These are phyloP conservation scores for Cucumis hystrix DNA, from an alignment of 306 rosid species.

Conservation along the genomic window DNA sequence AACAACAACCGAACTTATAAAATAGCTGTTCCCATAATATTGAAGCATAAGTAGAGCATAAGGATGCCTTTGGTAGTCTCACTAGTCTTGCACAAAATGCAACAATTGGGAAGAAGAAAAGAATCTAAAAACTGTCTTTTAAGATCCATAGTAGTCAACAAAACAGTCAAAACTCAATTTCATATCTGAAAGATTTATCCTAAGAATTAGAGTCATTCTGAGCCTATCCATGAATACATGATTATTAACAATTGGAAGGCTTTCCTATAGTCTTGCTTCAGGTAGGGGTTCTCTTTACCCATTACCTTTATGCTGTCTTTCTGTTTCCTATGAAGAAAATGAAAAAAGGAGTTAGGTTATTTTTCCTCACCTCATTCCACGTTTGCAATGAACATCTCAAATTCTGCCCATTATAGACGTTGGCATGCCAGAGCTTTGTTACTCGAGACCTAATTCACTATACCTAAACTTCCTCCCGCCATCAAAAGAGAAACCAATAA, in stretches of 20 bases:
- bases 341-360: background rate
- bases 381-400: background rate
- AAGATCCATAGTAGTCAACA: background rate
- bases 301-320: too few relatives aligned
- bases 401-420: background rate
- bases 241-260: too few relatives aligned
- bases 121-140: background rate
- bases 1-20: background rate
- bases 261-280: too few relatives aligned
- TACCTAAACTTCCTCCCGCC: background rate
- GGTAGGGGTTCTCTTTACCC: too few relatives aligned
- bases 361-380: background rate
- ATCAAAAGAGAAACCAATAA: background rate
- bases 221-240: too few relatives aligned
- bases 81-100: background rate
- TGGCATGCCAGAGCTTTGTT: background rate
- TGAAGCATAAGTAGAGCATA: background rate
- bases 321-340: too few relatives aligned
- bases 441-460: background rate
- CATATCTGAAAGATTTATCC: background rate
- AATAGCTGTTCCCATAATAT: background rate
- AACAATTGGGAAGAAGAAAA: background rate
- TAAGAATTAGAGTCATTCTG: background rate
- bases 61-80: background rate
- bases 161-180: background rate